Base-by-base conservation (phyloP, 148 eudicot genomes). In the Hydrangea macrophylla region DNA sequence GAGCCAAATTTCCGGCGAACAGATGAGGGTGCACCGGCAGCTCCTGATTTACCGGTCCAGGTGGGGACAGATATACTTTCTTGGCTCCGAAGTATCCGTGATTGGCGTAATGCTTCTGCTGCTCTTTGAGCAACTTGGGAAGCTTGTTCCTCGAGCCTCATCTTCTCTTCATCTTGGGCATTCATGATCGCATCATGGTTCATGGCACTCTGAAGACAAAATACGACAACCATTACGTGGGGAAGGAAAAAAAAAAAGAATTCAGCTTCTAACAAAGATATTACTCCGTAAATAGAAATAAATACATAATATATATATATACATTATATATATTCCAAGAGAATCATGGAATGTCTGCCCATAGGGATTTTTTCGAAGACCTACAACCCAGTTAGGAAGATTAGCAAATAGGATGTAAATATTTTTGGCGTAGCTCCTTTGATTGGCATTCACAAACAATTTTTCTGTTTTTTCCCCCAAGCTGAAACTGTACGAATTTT, bases 21-120 rank as follows among this genome's bases (percentile, higher is more conserved):
- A 22, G 91, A 79, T 26, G 96, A 83, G n/a, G 98, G 98, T 36
- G 88, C 98, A 55, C 98, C 98, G 11, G 98, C 98, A 45, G 87
- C 89, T 23, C 96, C 97, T 6, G 98, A 79, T 77, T 71, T 86
- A 28, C 97, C 98, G 0, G 98, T 94, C 98, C 97, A 94, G 39
- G 98, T 94, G 1, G 98, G 98, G 31, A 90, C 57, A 1, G 98
- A 66, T 55, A 90, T 59, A 53, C 88, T 89, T 76, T 85, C 92
- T 73, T 70, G 89, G 77, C 88, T 88, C 58, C 97, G 76, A 39
- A 88, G 84, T 82, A 90, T 85, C 26, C 97, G 81, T 28, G 98
- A 94, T 56, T 86, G 87, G 27, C 96, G 90, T 55, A 94, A 76
- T 39, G 98, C 98, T 80, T 94, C 96, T 23, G 98, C 97, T 56